These are phyloP conservation scores for Ophioceras dolichostomum DNA, from an alignment of 2,329 filamentous ascomycete species.

Conservation along the genomic window DNA sequence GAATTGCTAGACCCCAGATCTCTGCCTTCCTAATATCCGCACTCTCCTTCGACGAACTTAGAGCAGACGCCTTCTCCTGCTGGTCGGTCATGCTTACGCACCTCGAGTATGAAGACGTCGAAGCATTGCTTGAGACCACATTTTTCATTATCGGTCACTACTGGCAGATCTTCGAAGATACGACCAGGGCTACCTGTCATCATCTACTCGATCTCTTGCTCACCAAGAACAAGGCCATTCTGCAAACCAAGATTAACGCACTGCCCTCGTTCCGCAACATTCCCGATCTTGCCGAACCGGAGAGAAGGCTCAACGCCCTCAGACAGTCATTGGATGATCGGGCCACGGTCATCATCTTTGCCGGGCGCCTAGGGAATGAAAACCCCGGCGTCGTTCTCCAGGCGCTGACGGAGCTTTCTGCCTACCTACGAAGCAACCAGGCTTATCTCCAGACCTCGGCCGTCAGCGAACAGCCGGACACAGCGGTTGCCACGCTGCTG, in stretches of 20 bases:
- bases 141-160: slow-evolving; percentile 77
- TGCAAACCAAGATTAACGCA: slow-evolving; percentile 57
- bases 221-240: slow-evolving; percentile 42
- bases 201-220: slow-evolving; percentile 54
- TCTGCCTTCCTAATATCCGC: slow-evolving; percentile 86
- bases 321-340: slow-evolving; percentile 54
- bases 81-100: slow-evolving; percentile 71
- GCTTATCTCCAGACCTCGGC: slow-evolving; percentile 67
- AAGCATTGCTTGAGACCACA: slow-evolving; percentile 72
- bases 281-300: slow-evolving; percentile 54
- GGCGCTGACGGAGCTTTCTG: slow-evolving; percentile 64
- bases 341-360: slow-evolving; percentile 58
- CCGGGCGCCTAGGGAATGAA: slow-evolving; percentile 65
- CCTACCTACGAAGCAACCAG: slow-evolving; percentile 63
- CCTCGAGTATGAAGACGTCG: slow-evolving; percentile 62
- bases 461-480: slow-evolving; percentile 72
- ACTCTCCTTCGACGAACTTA: slow-evolving; percentile 61
- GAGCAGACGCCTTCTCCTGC: slow-evolving; percentile 66
- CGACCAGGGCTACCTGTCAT: slow-evolving; percentile 46
- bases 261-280: slow-evolving; percentile 70
- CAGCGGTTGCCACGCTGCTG: slow-evolving; percentile 57
- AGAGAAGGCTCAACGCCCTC: slow-evolving; percentile 50
- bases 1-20: slow-evolving; percentile 79
- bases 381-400: slow-evolving; percentile 76
- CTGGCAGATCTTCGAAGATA: slow-evolving; percentile 56